A percentile compares a stretch with the other conserved stretches of the same genome.
Evolutionary conservation across 2,329 filamentous ascomycete genomes (phyloP).

Genomic region (Fusarium sp.): DNA sequence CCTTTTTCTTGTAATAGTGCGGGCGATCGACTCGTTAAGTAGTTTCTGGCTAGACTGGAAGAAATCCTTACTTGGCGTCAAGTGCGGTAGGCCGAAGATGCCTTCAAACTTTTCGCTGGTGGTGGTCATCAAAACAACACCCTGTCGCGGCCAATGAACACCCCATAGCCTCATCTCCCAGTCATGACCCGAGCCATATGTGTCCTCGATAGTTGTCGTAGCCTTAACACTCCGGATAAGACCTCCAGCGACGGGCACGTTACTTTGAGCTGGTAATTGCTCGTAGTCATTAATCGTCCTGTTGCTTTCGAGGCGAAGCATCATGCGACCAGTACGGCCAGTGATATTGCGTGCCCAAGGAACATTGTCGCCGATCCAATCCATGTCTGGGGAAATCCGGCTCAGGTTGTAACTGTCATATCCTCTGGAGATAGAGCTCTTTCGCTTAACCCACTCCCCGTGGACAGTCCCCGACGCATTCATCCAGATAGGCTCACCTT

Average conservation of each 20-base stretch:
- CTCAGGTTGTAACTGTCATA: slow-evolving; percentile 74
- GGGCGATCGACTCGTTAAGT: slow-evolving; percentile 80
- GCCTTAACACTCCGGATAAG: slow-evolving; percentile 78
- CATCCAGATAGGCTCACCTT: slow-evolving; percentile 72
- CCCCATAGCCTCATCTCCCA: slow-evolving; percentile 88
- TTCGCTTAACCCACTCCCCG: slow-evolving; percentile 80
- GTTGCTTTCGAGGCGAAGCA: slow-evolving; percentile 75
- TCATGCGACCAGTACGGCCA: slow-evolving; percentile 76
- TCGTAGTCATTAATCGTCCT: slow-evolving; percentile 63
- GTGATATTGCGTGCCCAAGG: slow-evolving; percentile 88
- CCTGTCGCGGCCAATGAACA: slow-evolving; percentile 87
- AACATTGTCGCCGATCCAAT: slow-evolving; percentile 71
- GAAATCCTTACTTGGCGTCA: slow-evolving; percentile 73
- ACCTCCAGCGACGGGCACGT: slow-evolving; percentile 61
- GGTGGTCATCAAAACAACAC: slow-evolving; percentile 85
- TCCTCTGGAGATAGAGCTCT: slow-evolving; percentile 62
- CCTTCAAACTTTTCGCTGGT: slow-evolving; percentile 96
- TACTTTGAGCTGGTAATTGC: slow-evolving; percentile 54
- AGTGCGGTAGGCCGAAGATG: slow-evolving; percentile 89
- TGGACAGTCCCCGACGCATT: slow-evolving; percentile 84
- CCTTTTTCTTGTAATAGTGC: slow-evolving; percentile 76
- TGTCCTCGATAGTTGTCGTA: slow-evolving; percentile 80
- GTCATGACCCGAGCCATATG: slow-evolving; percentile 74
- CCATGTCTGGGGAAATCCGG: slow-evolving; percentile 73
- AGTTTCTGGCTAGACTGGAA: slow-evolving; percentile 73